A percentile compares a stretch with the other conserved stretches of the same genome.
Conservation (phyloP, 2,329 filamentous ascomycete species). For the Xylariaceae sp. region DNA sequence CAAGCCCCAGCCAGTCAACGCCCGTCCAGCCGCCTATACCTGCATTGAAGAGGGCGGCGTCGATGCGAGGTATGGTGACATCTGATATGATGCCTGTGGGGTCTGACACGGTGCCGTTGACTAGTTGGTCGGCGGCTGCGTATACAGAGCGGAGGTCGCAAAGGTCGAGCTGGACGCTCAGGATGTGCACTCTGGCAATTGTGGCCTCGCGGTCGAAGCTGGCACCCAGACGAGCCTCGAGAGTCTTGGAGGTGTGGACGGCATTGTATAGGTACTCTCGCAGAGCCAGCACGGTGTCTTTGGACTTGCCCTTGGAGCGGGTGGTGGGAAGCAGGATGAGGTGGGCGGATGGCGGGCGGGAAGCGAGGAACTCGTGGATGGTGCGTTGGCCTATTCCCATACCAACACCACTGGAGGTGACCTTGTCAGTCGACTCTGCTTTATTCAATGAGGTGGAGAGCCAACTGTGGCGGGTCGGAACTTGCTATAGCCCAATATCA, state of each 20-base stretch:
- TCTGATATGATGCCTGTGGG: conserved; percentile 34
- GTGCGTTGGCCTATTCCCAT: conserved; percentile 78
- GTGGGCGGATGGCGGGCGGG: conserved; percentile 61
- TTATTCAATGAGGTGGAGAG: background rate
- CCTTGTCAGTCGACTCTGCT: background rate
- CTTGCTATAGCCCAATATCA: background rate
- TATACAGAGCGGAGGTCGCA: conserved; percentile 54
- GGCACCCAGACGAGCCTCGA: conserved; percentile 36
- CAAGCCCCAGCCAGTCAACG: conserved; percentile 63
- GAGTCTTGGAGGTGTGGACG: conserved; percentile 36
- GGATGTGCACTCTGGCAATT: conserved; percentile 52
- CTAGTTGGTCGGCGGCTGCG: conserved; percentile 44
- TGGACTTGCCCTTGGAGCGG: conserved; percentile 68
- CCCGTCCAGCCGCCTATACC: conserved; percentile 84
- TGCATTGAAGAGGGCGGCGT: conserved; percentile 80
- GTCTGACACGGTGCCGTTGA: conserved; percentile 43
- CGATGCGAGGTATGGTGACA: conserved; percentile 64
- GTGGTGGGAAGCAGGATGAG: conserved; percentile 83
- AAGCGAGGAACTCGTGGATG: conserved; percentile 82
- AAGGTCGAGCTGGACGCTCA: conserved; percentile 57
- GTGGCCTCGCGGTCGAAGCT: conserved; percentile 40
- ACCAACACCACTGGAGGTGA: conserved; percentile 68
- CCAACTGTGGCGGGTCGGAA: background rate
- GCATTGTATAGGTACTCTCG: conserved; percentile 56
- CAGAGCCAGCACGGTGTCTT: conserved; percentile 64